Evolutionary conservation across 1,284 basidiomycete species (phyloP), one percentile per base, ranked within the genome.

Genomic region (Acaromyces ingoldii): DNA sequence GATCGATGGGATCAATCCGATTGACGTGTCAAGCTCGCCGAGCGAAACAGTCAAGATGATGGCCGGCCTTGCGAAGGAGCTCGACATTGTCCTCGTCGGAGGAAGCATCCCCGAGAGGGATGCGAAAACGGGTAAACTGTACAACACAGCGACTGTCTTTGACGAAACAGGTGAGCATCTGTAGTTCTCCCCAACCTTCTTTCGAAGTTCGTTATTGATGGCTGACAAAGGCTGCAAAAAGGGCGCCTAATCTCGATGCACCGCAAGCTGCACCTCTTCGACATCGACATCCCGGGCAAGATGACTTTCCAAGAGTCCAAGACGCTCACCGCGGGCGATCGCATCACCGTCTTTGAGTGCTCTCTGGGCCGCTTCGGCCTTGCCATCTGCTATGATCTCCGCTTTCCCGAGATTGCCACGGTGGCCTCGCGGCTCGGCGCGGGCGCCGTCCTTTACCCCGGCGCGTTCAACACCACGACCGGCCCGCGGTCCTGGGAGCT

Each of bases 281-380:
- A 99, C 76, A 97, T 99, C 58, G 89, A 98, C 74, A 93, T 97
- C 51, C 91, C 91, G 0, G 93, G 93, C 17, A 87, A 89, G 76
- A 96, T 98, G 77, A 91, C 80, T 3, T 98, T 98, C 83, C 93
- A 95, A 86, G 95, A 99, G 79, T 95, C 91, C 73, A 88, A 95
- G 75, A 90, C 88, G 0, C 79, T 99, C 44, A 88, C 87, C 0
- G 87, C 84, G 4, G 95, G 95, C 3, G 82, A 78, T 15, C 81
- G 80, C 3, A 77, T 87, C 51, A 93, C 87, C 57, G 85, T 83
- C 48, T 91, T 99, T 70, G 89, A 95, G 63, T 92, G 93, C 10
- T 88, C 88, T 86, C 89, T 91, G 70, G 91, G 90, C 9, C 85
- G 88, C 37, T 85, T 95, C 59, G 91, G 90, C 4, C 79, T 95